Conservation (phyloP, 1,284 basidiomycete genomes). For the Apiotrichum siamense region DNA sequence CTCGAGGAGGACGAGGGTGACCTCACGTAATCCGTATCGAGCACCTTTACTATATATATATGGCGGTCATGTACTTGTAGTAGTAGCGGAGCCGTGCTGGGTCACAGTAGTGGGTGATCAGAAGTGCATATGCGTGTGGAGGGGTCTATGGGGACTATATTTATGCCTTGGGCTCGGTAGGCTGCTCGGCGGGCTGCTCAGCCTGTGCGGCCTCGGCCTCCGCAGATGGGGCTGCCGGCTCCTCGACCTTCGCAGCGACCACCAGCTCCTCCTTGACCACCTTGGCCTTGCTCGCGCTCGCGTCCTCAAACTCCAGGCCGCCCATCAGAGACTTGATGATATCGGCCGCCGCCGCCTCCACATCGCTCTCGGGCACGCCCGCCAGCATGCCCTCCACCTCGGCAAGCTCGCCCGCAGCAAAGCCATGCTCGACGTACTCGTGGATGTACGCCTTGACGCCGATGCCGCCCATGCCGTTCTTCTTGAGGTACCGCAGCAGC, state of each 20-base stretch:
- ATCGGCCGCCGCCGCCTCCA: constrained; percentile 23
- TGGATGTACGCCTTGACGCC: constrained; percentile 76
- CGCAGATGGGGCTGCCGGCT: neutral
- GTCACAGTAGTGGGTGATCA: neutral
- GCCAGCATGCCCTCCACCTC: constrained; percentile 20
- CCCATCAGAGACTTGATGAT: constrained; percentile 23
- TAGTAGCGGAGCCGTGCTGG: neutral
- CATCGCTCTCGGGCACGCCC: constrained; percentile 4
- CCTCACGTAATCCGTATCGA: constrained; percentile 40
- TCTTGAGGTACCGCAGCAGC: constrained; percentile 74
- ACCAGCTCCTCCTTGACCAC: neutral
- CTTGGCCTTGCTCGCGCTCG: constrained; percentile 3
- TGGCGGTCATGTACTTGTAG: constrained; percentile 4
- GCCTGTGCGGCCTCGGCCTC: neutral
- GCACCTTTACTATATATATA: too few species aligned
- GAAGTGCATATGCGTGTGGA: constrained; percentile 1
- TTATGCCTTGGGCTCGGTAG: constrained; percentile 7
- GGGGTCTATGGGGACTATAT: constrained; percentile 4
- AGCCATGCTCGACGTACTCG: constrained; percentile 63
- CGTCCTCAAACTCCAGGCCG: constrained; percentile 15
- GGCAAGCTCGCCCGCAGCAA: constrained; percentile 54
- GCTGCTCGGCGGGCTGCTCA: neutral
- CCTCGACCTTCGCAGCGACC: neutral
- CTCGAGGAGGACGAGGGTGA: constrained; percentile 58
- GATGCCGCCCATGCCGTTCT: constrained; percentile 75